Conservation (phyloP, 78 protist species). For the Acrasis kona region DNA sequence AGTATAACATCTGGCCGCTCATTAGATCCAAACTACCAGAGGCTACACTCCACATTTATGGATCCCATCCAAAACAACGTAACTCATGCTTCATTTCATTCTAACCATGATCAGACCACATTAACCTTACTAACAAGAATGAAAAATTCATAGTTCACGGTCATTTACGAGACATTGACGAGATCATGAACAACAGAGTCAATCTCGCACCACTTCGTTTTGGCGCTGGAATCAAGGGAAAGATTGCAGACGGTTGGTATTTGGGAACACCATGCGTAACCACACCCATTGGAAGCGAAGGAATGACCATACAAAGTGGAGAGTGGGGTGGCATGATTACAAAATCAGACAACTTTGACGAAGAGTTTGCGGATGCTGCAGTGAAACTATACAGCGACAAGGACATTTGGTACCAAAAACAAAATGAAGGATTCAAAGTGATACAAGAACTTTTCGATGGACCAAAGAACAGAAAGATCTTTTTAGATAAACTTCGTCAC, state of each 20-base stretch:
- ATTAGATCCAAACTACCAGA: background rate
- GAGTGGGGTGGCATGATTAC: background rate
- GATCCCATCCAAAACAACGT: background rate
- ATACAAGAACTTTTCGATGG: background rate
- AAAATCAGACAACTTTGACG: no score
- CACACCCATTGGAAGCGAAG: background rate
- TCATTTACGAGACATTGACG: background rate
- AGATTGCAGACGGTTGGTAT: slow-evolving; percentile 20
- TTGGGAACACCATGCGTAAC: slow-evolving; percentile 20
- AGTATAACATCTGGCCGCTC: background rate
- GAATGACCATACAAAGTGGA: background rate
- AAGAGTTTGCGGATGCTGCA: background rate
- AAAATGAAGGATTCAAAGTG: background rate
- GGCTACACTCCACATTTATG: background rate
- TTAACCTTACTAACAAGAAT: background rate
- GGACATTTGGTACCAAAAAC: background rate
- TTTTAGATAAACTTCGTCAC: no score
- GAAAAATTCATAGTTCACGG: background rate
- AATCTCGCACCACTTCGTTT: slow-evolving; percentile 21
- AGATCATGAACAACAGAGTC: background rate
- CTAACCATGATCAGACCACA: no score
- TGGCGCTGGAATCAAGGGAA: slow-evolving; percentile 32
- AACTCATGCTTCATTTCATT: no score
- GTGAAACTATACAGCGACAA: background rate
- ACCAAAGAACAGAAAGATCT: background rate